phyloP scores from a whole-genome alignment of 768 basidiomycete species.

The Lactarius pseudohatsudake region DNA sequence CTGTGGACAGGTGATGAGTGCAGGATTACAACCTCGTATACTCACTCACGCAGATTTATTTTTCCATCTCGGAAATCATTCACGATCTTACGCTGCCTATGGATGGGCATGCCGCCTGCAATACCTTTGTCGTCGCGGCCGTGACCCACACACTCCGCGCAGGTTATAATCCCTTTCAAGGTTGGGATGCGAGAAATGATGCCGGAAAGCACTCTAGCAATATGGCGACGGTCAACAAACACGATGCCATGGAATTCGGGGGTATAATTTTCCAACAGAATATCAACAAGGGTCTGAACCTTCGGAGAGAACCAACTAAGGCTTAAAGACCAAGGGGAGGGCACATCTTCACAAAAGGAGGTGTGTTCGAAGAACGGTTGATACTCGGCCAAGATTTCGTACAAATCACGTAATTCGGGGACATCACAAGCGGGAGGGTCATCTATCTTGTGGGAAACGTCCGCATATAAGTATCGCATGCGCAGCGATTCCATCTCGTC shows the following conservation, averaged over 20 bases:
- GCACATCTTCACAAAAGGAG: constrained; percentile 40
- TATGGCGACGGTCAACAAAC: constrained; percentile 84
- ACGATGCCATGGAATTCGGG: constrained; percentile 75
- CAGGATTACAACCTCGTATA: background rate
- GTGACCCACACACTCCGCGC: constrained; percentile 71
- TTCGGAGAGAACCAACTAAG: constrained; percentile 76
- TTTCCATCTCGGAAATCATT: constrained; percentile 61
- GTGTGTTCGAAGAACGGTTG: constrained; percentile 40
- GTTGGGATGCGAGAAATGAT: constrained; percentile 61
- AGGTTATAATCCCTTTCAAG: constrained; percentile 54
- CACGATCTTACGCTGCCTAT: constrained; percentile 59
- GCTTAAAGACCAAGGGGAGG: constrained; percentile 37
- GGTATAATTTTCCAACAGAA: constrained; percentile 55
- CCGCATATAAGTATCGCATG: constrained; percentile 23
- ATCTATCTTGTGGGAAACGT: background rate
- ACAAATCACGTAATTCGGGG: constrained; percentile 39
- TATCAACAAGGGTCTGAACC: constrained; percentile 57
- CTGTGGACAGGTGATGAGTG: constrained; percentile 36
- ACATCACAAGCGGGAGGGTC: background rate
- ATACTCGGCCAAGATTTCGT: constrained; percentile 49
- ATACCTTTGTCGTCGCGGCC: constrained; percentile 40
- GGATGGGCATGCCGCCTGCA: constrained; percentile 52
- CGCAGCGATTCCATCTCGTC: constrained; percentile 33
- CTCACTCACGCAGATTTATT: constrained; percentile 64
- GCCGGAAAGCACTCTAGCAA: constrained; percentile 66